Evolutionary conservation across 768 basidiomycete genomes (phyloP), one percentile per base, ranked within the genome.

Genomic region (Mycena galericulata): DNA sequence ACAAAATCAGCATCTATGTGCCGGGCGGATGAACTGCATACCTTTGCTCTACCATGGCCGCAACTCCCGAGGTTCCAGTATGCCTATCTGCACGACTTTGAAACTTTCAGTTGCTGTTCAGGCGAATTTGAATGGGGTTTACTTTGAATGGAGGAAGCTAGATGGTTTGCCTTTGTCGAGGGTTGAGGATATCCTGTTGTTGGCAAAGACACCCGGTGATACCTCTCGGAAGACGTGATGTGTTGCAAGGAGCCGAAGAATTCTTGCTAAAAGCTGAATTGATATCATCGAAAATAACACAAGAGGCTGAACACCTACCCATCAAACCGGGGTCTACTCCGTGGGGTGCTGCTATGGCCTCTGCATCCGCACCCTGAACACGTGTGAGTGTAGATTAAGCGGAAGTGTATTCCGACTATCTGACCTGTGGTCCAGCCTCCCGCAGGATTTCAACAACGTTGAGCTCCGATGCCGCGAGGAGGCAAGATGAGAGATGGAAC

Each of bases 171-270:
- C 75, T 10, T 76, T 78, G 50, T 79, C 79, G 9, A 79, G 57
- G 1, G 72, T n/a, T 0, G 77, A 74, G 1, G 80, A 79, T 6
- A 76, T 59, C 4, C 78, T 72, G 62, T 81, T 82, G 60, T 78
- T 75, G 0, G 74, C 72, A 53, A 78, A 82, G 14, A 77, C 74
- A 43, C 77, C 62, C 1, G 77, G 78, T 1, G 62, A 62, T 27
- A 77, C 73, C 61, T 82, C 81, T 17, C 51, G 46, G 71, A 80
- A 82, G 36, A 82, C 73, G 58, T 81, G 77, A 54, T 77, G 72
- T 0, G 78, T 77, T 8, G 81, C 79, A 15, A 82, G 75, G 14
- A 77, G 70, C 15, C 80, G 75, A 4, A 82, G 69, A 32, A 75
- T 65, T 24, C 80, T 74, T 7, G 68, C 79, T 81, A 32, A 1